These are phyloP conservation scores for Citrus sp. DNA, from an alignment of 345 rosid genomes.

Conservation along the genomic window DNA sequence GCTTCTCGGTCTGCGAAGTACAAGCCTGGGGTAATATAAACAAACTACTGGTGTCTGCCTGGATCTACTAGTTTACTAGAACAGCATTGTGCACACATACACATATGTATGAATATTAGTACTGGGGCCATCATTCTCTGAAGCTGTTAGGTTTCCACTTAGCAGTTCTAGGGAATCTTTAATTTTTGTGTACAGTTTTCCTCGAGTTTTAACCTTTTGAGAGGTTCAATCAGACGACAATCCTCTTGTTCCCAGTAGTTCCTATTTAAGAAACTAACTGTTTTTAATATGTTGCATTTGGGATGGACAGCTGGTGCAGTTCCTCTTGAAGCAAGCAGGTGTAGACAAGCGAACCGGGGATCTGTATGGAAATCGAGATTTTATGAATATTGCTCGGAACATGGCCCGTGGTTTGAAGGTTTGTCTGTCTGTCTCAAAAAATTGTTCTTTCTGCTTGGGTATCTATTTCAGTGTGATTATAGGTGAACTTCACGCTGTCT, in stretches of 20 bases:
- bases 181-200: neutral
- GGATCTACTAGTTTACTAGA: neutral
- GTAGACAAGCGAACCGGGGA: conserved; percentile 91
- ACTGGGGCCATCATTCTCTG: neutral
- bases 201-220: neutral
- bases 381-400: conserved; percentile 94
- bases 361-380: conserved; percentile 92
- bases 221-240: neutral
- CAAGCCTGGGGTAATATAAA: conserved; percentile 81
- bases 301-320: conserved; percentile 81
- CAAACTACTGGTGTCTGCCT: conserved; percentile 6
- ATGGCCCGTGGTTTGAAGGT: conserved; percentile 99
- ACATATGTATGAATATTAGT: neutral
- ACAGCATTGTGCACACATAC: neutral
- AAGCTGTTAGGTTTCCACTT: neutral
- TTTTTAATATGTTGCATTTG: conserved; percentile 26
- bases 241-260: neutral
- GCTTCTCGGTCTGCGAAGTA: conserved; percentile 87
- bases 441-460: neutral
- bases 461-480: conserved; percentile 6
- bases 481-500: neutral
- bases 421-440: conserved; percentile 16
- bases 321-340: conserved; percentile 95
- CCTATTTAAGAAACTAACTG: neutral
- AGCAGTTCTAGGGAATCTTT: neutral